A percentile compares a stretch with the other conserved stretches of the same genome.
phyloP scores from a whole-genome alignment of 2,329 filamentous ascomycete genomes.

The Byssochlamys sp. region DNA sequence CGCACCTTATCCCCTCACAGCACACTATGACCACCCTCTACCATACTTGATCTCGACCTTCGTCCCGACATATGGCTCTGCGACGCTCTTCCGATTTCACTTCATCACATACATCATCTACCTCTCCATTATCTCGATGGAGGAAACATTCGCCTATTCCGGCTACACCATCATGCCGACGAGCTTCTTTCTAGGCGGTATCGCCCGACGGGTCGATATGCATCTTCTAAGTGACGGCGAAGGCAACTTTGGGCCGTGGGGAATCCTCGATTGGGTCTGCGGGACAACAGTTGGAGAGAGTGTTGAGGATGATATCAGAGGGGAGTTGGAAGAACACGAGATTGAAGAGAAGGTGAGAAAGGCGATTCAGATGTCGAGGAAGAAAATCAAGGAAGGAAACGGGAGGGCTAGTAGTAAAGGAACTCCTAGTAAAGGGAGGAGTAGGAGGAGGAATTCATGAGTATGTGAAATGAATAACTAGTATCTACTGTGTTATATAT shows the following conservation, averaged over 20 bases:
- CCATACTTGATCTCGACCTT: constrained; percentile 46
- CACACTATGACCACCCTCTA: constrained; percentile 52
- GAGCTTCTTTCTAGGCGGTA: constrained; percentile 48
- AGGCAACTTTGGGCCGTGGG: constrained; percentile 39
- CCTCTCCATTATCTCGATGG: constrained; percentile 45
- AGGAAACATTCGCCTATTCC: constrained; percentile 52
- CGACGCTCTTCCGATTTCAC: constrained; percentile 50
- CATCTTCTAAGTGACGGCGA: constrained; percentile 43
- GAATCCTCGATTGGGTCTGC: constrained; percentile 36
- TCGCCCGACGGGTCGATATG: constrained; percentile 48
- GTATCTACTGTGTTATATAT: not conserved
- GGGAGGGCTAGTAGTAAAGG: not conserved
- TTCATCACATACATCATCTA: constrained; percentile 51
- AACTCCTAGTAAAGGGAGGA: constrained; percentile 8
- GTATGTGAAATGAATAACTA: not conserved
- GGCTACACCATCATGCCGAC: constrained; percentile 51
- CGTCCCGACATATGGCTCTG: constrained; percentile 49
- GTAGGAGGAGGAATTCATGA: constrained; percentile 3
- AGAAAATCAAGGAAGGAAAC: constrained; percentile 15
- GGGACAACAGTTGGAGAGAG: constrained; percentile 35
- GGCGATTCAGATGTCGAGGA: constrained; percentile 22
- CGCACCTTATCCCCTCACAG: constrained; percentile 47
- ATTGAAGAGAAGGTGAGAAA: constrained; percentile 22
- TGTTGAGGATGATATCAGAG: constrained; percentile 42
- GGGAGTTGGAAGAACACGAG: constrained; percentile 28